These are phyloP conservation scores for Fusarium sp. DNA, from an alignment of 2,329 filamentous ascomycete species.

Conservation along the genomic window DNA sequence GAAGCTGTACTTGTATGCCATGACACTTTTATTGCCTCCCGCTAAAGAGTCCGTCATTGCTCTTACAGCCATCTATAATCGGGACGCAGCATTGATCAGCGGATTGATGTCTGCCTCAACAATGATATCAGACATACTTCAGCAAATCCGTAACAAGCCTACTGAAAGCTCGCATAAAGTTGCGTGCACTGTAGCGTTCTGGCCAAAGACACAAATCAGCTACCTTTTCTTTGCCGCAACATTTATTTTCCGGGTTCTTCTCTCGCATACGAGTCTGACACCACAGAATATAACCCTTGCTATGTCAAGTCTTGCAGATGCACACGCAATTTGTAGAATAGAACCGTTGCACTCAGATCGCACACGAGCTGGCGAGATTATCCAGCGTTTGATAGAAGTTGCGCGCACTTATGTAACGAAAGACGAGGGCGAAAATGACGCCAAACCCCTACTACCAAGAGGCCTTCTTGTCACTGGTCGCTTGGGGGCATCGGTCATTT, in stretches of 20 bases:
- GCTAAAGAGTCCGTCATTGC: not conserved
- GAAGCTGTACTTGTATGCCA: not conserved
- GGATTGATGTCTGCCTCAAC: not conserved
- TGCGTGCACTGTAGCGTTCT: not conserved
- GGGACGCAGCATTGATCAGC: not conserved
- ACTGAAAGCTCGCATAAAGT: too few relatives aligned
- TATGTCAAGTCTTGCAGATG: not conserved
- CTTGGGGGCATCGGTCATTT: not conserved
- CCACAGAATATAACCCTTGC: not conserved
- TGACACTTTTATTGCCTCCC: not conserved
- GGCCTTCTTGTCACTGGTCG: not conserved
- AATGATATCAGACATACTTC: not conserved
- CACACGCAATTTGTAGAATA: not conserved
- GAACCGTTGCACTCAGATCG: not conserved
- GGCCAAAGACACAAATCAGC: not conserved
- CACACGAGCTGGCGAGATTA: not conserved
- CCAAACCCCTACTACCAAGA: not conserved
- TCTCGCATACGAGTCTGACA: not conserved
- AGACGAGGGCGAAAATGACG: accelerated
- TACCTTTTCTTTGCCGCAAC: not conserved
- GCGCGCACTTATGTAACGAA: too few relatives aligned
- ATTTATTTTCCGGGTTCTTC: not conserved
- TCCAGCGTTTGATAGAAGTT: not conserved
- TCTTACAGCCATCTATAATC: too few relatives aligned
- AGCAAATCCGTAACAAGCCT: accelerated